Base-by-base conservation (phyloP, 768 basidiomycete genomes). In the Lentinula sp. region DNA sequence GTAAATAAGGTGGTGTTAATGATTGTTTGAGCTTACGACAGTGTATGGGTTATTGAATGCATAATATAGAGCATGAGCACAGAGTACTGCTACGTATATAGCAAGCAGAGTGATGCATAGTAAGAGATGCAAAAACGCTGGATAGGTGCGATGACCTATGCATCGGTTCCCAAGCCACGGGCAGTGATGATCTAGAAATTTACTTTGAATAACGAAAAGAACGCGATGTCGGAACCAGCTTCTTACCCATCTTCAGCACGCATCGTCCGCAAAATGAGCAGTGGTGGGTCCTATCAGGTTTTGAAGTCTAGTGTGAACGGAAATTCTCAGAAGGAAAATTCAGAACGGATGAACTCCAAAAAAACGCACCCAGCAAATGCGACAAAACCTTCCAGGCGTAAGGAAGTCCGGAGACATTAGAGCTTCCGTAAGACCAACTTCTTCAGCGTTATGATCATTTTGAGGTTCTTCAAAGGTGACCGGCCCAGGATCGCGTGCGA, bases 81-180 rank as follows among this genome's bases (percentile, higher is more conserved):
- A 82, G 42, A 92, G 67, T 15, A 71, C 62, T 60, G 82, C 79
- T 42, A 88, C 74, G 68, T 93, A 90, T 15, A 78, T 63, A 13
- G 89, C 77, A 43, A 91, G 79, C 6, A 87, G 65, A 8, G 85
- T 86, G 49, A 88, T 70, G 64, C 81, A 85, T 35, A 78, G 74
- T 54, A 93, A 76, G 68, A 93, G 89, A 70, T 92, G 90, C 55
- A 93, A 74, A 68, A 93, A 94, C 5, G 91, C 84, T 7, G 90
- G 86, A 70, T 93, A 92, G 43, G 89, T 93, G 68, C 91, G 79
- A 72, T 91, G 84, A 2, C 91, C 91, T 61, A 94, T 81, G 70
- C 91, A 94, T 69, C 79, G 87, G 50, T 79, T 74, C 40, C 86
- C 91, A 23, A 93, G 74, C 91, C 91, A 94, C 5, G 87, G 88